Evolutionary conservation across 2,329 filamentous ascomycete species (phyloP).

Genomic region (Xylariaceae sp.): DNA sequence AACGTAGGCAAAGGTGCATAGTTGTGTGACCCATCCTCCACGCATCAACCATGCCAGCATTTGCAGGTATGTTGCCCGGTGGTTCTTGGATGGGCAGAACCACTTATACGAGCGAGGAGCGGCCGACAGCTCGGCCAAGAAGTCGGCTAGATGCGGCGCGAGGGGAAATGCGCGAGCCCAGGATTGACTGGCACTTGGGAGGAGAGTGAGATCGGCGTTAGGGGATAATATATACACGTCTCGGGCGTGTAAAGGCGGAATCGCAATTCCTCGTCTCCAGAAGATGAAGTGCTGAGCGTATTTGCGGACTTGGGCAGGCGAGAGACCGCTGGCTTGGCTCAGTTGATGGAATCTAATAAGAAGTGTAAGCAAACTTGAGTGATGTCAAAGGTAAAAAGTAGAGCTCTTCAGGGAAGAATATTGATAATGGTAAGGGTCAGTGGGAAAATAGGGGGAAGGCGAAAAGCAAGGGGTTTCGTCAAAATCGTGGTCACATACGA

Average conservation of each 20-base stretch:
- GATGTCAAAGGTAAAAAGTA: no score
- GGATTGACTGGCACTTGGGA: conserved; percentile 62
- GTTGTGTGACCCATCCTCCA: conserved; percentile 87
- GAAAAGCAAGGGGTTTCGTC: not conserved
- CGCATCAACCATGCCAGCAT: conserved; percentile 92
- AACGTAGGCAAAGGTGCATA: conserved; percentile 87
- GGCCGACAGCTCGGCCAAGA: conserved; percentile 77
- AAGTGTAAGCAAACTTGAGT: not conserved
- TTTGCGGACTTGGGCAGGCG: conserved; percentile 74
- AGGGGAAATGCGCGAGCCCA: conserved; percentile 80
- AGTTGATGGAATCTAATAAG: conserved; percentile 57
- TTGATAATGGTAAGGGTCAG: not conserved
- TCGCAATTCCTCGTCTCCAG: conserved; percentile 88
- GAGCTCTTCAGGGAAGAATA: no score
- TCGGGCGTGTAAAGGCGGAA: conserved; percentile 81
- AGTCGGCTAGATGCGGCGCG: conserved; percentile 75
- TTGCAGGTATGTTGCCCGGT: conserved; percentile 80
- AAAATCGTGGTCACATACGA: conserved; percentile 42
- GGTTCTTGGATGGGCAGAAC: conserved; percentile 80
- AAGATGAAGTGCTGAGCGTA: conserved; percentile 92
- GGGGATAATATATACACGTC: conserved; percentile 91
- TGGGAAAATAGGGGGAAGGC: not conserved
- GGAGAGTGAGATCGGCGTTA: conserved; percentile 71
- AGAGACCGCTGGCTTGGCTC: conserved; percentile 64
- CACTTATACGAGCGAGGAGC: conserved; percentile 76